Conservation (phyloP, 768 basidiomycete species). For the Suillus lakei region DNA sequence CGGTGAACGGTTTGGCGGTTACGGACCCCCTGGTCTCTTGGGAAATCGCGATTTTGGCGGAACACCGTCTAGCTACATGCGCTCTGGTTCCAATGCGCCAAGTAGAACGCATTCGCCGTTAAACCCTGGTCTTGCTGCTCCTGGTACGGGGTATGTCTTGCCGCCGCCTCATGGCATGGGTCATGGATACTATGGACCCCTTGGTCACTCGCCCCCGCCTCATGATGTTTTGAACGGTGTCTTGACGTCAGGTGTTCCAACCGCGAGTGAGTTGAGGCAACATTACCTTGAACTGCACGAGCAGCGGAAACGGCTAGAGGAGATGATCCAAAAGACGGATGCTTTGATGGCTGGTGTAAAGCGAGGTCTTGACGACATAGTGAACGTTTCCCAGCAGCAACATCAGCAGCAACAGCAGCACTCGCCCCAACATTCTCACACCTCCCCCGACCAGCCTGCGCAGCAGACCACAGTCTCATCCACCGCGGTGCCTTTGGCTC, state of each 20-base stretch:
- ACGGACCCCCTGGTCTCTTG: constrained; percentile 40
- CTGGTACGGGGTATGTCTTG: constrained; percentile 46
- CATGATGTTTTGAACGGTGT: constrained; percentile 36
- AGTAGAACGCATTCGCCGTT: constrained; percentile 77
- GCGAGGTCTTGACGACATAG: constrained; percentile 79
- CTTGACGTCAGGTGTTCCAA: constrained; percentile 41
- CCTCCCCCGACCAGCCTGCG: constrained; percentile 26
- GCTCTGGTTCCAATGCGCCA: constrained; percentile 67
- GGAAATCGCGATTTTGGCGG: constrained; percentile 38
- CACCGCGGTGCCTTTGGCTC: constrained; percentile 24
- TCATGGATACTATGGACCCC: constrained; percentile 42
- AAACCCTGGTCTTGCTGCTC: constrained; percentile 48
- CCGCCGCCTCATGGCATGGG: constrained; percentile 42
- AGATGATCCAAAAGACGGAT: constrained; percentile 78
- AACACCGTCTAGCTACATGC: constrained; percentile 60
- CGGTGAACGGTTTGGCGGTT: constrained; percentile 41
- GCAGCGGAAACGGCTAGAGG: constrained; percentile 68
- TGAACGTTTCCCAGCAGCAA: constrained; percentile 38
- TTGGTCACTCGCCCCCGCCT: constrained; percentile 41
- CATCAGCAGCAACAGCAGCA: constrained; percentile 20
- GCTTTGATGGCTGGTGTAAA: constrained; percentile 72
- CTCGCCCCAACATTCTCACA: constrained; percentile 28
- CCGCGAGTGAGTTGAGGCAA: constrained; percentile 65
- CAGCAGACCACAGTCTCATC: constrained; percentile 24
- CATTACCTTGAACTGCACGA: constrained; percentile 71